Base-by-base conservation (phyloP, 2,329 filamentous ascomycete species). In the Aspergillus quadrilineatus region DNA sequence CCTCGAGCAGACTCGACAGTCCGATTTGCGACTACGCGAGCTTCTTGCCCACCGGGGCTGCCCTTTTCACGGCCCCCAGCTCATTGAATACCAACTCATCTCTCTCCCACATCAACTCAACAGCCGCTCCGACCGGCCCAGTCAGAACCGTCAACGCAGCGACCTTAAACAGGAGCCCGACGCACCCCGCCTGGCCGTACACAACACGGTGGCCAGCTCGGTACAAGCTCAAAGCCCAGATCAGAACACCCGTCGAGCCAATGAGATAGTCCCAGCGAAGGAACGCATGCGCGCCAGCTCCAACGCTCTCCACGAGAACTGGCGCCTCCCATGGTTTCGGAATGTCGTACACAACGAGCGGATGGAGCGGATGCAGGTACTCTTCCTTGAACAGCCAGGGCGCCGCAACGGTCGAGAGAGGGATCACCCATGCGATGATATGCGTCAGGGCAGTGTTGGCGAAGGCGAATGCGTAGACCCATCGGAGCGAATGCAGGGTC, bases 181-280 rank as follows among this genome's bases (percentile, higher is more conserved):
- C 39, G 61, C 60, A 71, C 8, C 65, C 66, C 1, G 63, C 55
- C 22, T 57, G 48, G 4, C 67, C 67, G 26, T 69, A 59, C 8
- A 69, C 59, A 32, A 66, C 66, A 39, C 59, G 60, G 48, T 71
- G 68, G 5, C 69, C 69, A 37, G 64, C 60, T 0, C 55, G 63
- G 49, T 74, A 73, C 15, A 81, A 53, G 3, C 70, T 67, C 3
- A 75, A 50, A 3, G 75, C 74, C 80, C 80, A 83, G 4, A 80
- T 34, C 17, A 81, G 50, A 17, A 79, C 65, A 1, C 76, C 74
- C 0, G 63, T 56, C 0, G 75, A 74, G 1, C 77, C 78, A 32
- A 78, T 71, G 44, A 78, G 64, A 9, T 80, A 67, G 61, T 83
- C 80, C 75, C 79, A 82, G 36, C 79, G 74, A 30, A 83, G 60